Percentiles rank a stretch among this genome's conserved stretches.
phyloP scores from a whole-genome alignment of 768 basidiomycete species.

The Boletellus ananiceps region DNA sequence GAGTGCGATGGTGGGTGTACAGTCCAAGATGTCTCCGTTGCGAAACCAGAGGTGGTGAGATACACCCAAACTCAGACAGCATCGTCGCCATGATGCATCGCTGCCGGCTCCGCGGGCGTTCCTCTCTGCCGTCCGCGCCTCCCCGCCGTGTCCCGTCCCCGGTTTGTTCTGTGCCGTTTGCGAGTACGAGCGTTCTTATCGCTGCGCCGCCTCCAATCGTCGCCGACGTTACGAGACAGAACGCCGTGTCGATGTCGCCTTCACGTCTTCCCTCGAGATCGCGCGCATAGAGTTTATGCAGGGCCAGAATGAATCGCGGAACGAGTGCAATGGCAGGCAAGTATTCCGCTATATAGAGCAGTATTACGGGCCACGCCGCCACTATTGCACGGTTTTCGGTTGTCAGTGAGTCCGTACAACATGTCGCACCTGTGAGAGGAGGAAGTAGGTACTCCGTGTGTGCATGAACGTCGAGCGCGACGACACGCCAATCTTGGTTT shows the following conservation, averaged over 20 bases:
- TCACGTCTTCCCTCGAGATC: not conserved
- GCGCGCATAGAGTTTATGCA: not conserved
- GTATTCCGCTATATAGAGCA: not conserved
- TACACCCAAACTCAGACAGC: too few relatives aligned
- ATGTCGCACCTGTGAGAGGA: not conserved
- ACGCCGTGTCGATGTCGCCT: not conserved
- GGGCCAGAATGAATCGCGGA: not conserved
- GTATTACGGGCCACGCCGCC: not conserved
- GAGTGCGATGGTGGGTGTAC: too few relatives aligned
- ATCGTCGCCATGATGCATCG: too few relatives aligned
- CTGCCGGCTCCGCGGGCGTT: too few relatives aligned
- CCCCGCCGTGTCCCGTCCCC: too few relatives aligned
- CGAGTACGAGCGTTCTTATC: not conserved
- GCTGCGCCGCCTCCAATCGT: too few relatives aligned
- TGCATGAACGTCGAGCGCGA: slow-evolving; percentile 16
- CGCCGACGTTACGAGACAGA: not conserved
- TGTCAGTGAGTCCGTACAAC: not conserved
- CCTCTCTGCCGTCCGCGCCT: too few relatives aligned
- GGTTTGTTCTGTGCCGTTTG: too few relatives aligned
- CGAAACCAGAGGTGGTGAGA: too few relatives aligned
- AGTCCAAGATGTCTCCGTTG: too few relatives aligned
- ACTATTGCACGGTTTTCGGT: not conserved
- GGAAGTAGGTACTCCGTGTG: slow-evolving; percentile 1
- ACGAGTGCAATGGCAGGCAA: not conserved
- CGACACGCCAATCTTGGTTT: not conserved